Base-by-base conservation (phyloP, 352 stramenopile genomes). In the Pythium periplocum region DNA sequence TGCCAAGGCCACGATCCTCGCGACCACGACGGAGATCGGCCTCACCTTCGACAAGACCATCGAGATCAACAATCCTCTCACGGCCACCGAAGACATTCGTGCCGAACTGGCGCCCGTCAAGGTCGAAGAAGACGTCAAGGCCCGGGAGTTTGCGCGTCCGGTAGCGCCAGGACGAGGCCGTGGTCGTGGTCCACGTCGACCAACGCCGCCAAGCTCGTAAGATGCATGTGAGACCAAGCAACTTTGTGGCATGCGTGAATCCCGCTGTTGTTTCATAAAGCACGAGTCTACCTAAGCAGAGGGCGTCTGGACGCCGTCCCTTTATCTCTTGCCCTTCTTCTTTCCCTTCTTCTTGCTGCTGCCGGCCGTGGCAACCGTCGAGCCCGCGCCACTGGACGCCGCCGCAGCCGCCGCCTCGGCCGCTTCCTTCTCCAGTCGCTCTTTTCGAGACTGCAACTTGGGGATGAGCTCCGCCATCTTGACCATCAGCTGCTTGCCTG, bases 391-490 rank as follows among this genome's bases (percentile, higher is more conserved):
- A 5, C 35, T 43, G 3, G 45, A 40, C 4, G 71, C 59, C 0
- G 62, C 69, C 6, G 53, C 48, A 9, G 39, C 46, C 31, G 77
- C 71, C 34, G 74, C 80, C 45, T 86, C 77, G 37, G 76, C 77
- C 0, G 76, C 77, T 53, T 91, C 81, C 26, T 81, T 82, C 53
- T 78, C 77, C 10, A 94, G 80, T 30, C 83, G 77, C 48, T 79
- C 53, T 67, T 90, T 91, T 45, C 85, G 77, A 11, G 78, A 87
- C 56, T 91, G 79, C 38, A 93, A 66, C 66, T 90, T 92, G 9
- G 85, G 85, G 49, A 93, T 90, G 6, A 93, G 66, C 59, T 93
- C 83, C 4, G 73, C 83, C 82, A 95, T 93, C 68, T 93, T 91
- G 55, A 90, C 42, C 83, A 95, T 91, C 39, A 92, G 55, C 7